Base-by-base conservation (phyloP, 306 rosid genomes). In the Begonia loranthoides region DNA sequence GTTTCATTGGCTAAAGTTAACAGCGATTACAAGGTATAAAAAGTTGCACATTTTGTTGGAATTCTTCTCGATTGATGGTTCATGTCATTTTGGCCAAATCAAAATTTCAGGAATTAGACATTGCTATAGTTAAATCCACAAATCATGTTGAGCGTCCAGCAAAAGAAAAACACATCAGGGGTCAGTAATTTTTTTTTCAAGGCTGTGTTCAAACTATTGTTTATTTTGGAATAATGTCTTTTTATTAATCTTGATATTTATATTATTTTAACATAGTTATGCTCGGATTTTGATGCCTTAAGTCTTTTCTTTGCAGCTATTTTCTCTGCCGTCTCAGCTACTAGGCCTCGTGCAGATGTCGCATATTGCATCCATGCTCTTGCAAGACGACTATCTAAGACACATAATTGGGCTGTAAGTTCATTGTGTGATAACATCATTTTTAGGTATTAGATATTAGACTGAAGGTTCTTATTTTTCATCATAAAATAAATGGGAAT, bases 371-470 rank as follows among this genome's bases (percentile, higher is more conserved):
- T 92, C 60, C 99, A 87, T 43, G 93, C 93, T 70, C 87, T 92
- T 45, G 94, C 99, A 33, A 75, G 96, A 66, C 69, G 99, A 52
- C 70, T 92, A 58, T 77, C 99, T 6, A 92, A 60, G 81, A 92
- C 99, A 6, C 99, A 92, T 77, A 92, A 87, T 60, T 92, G 99
- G 99, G 96, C 96, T 62, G 99, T 92, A 77, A 17, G 99, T 68
- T 14, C 59, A 49, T 69, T 13, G 12, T 19, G 48, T 63, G 4
- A 28, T 28, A 3, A 28, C 0, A 7, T 5, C 36, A 28, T 3
- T 5, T 28, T 3, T 28, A 28, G 7, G 36, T 7, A 28, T 28
- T 28, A 4, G 36, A 7, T 4, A 28, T 28, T 4, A 7, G 36
- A 7, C 36, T 28, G 36, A 28, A 28, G 36, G 36, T 4, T 28